Evolutionary conservation across 257 asterid genomes (phyloP).

Genomic region (Solanum appendiculatum): DNA sequence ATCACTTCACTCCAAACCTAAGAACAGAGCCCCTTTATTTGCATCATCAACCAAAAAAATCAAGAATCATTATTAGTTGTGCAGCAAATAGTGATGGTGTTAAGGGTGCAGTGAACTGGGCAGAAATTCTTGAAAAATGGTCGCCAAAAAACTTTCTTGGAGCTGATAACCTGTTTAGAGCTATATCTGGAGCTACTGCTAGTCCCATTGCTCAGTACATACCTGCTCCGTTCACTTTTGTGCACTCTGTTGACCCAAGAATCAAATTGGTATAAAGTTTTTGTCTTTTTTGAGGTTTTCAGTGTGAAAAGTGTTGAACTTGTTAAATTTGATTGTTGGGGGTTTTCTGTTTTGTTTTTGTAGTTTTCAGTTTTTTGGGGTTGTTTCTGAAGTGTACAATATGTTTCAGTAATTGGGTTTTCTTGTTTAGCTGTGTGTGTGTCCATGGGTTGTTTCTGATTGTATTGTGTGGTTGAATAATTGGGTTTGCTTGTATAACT

Average conservation of each 20-base stretch:
- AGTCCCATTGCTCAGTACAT: conserved; percentile 97
- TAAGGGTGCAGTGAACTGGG: conserved; percentile 43
- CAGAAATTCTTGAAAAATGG: conserved; percentile 44
- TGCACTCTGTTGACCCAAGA: conserved; percentile 90
- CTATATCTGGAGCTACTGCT: conserved; percentile 88
- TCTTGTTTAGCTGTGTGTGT: neutral
- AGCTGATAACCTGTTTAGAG: conserved; percentile 72
- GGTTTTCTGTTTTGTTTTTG: neutral
- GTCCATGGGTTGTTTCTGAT: neutral
- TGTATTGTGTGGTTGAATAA: neutral
- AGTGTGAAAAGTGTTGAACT: neutral
- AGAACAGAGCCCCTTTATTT: neutral
- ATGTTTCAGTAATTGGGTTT: neutral
- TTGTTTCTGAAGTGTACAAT: neutral
- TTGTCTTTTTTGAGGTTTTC: neutral
- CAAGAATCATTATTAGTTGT: conserved; percentile 20
- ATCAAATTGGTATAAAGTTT: conserved; percentile 58
- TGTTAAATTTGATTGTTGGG: neutral
- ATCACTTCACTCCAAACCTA: neutral
- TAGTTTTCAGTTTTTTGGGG: neutral
- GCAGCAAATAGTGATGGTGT: conserved; percentile 16
- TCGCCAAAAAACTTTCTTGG: conserved; percentile 57
- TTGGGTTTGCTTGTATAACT: neutral
- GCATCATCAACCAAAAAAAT: conserved; percentile 5
- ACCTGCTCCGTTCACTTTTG: conserved; percentile 85